Conservation (phyloP, 2,329 filamentous ascomycete genomes). For the Leptographium wingfieldii region DNA sequence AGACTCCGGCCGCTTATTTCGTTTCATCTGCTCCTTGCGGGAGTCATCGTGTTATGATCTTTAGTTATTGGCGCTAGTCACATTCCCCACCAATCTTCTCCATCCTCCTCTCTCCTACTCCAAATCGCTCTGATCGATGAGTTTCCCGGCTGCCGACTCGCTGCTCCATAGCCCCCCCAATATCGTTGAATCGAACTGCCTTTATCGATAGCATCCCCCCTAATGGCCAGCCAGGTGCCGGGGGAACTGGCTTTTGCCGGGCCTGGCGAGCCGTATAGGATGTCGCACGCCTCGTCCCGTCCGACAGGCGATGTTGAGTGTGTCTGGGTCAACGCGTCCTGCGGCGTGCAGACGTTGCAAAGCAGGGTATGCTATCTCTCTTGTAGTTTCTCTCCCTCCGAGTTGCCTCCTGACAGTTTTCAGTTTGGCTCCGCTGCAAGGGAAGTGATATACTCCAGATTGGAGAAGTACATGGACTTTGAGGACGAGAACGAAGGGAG, state of each 20-base stretch:
- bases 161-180: background rate
- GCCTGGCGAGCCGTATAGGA: background rate
- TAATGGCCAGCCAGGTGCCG: background rate
- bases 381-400: background rate
- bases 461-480: background rate
- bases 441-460: slow-evolving; percentile 1
- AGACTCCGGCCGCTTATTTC: no score
- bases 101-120: background rate
- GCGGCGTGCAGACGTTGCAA: slow-evolving; percentile 17
- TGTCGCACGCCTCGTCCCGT: background rate
- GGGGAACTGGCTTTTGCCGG: background rate
- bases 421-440: slow-evolving; percentile 9
- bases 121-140: background rate
- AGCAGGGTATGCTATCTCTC: slow-evolving; percentile 14
- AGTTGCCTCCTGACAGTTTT: background rate
- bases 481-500: background rate
- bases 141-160: background rate
- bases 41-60: no score
- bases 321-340: slow-evolving; percentile 15
- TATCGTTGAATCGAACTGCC: no score
- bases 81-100: background rate
- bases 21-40: no score
- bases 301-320: slow-evolving; percentile 8
- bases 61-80: background rate
- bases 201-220: no score